Percentiles rank a stretch among this genome's conserved stretches.
phyloP scores from a whole-genome alignment of 257 asterid genomes.

The Henckelia pumila region DNA sequence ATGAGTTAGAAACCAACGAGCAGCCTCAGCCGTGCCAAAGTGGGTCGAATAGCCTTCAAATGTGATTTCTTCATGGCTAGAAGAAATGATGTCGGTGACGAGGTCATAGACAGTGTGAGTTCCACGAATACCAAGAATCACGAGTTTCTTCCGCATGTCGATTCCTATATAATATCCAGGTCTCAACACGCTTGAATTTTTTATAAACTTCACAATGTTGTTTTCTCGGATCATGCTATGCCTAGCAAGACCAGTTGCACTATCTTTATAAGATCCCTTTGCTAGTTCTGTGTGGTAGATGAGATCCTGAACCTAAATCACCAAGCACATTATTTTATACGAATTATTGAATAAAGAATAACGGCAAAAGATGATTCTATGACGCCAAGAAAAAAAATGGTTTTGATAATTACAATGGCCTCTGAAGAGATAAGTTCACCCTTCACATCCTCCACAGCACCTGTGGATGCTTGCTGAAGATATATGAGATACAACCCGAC shows the following conservation, averaged over 20 bases:
- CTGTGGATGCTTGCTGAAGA: slow-evolving; percentile 78
- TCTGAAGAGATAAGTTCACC: slow-evolving; percentile 77
- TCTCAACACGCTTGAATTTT: slow-evolving; percentile 66
- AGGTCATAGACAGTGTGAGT: slow-evolving; percentile 87
- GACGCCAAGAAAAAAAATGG: slow-evolving; percentile 9
- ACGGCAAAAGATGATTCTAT: slow-evolving; percentile 8
- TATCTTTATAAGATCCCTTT: slow-evolving; percentile 79
- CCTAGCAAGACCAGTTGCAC: slow-evolving; percentile 64
- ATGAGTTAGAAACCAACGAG: slow-evolving; percentile 80
- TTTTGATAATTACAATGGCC: slow-evolving; percentile 47
- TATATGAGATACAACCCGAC: slow-evolving; percentile 83
- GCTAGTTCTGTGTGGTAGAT: slow-evolving; percentile 85
- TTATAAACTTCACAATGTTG: slow-evolving; percentile 70
- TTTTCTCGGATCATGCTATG: slow-evolving; percentile 82
- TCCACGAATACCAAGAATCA: slow-evolving; percentile 91
- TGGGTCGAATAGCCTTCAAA: slow-evolving; percentile 82
- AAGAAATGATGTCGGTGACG: slow-evolving; percentile 72
- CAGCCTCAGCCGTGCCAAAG: slow-evolving; percentile 93
- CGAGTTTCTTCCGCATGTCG: slow-evolving; percentile 69
- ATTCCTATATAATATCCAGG: slow-evolving; percentile 90
- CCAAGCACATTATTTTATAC: slow-evolving; percentile 20
- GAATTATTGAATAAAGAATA: slow-evolving; percentile 1
- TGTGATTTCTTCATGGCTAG: slow-evolving; percentile 79
- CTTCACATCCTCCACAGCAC: slow-evolving; percentile 59
- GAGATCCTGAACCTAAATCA: slow-evolving; percentile 73